These are phyloP conservation scores for Phytophthora citricola DNA, from an alignment of 352 stramenopile genomes.

Conservation along the genomic window DNA sequence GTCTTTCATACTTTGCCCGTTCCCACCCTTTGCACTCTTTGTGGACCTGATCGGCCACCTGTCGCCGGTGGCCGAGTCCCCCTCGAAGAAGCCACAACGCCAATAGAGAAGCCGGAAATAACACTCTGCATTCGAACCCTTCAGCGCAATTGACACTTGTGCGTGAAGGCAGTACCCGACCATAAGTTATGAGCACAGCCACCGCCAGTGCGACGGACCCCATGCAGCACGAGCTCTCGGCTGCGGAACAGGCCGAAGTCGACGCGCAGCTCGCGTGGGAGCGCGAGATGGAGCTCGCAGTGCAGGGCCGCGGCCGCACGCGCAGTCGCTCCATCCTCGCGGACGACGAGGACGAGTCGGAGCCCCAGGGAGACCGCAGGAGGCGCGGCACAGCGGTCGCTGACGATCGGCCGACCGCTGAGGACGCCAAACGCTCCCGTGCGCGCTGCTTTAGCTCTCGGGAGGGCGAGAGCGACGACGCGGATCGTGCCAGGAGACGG, in stretches of 20 bases:
- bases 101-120: conserved; percentile 17
- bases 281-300: conserved; percentile 81
- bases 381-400: not conserved
- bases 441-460: conserved; percentile 62
- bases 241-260: conserved; percentile 50
- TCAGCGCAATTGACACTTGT: conserved; percentile 4
- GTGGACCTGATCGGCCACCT: conserved; percentile 23
- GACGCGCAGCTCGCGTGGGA: conserved; percentile 73
- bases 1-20: not conserved
- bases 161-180: conserved; percentile 14
- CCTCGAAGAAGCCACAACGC: conserved; percentile 23
- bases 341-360: conserved; percentile 39
- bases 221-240: conserved; percentile 7
- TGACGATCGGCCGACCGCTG: conserved; percentile 13
- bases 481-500: conserved; percentile 38
- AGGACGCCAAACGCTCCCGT: conserved; percentile 37
- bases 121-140: conserved; percentile 15
- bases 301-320: conserved; percentile 74
- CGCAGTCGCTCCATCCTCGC: conserved; percentile 85
- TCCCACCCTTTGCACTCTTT: conserved; percentile 6
- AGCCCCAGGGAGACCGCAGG: not conserved
- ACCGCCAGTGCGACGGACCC: conserved; percentile 13
- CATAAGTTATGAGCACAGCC: conserved; percentile 33
- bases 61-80: conserved; percentile 9
- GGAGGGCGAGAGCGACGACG: conserved; percentile 12